A percentile compares a stretch with the other conserved stretches of the same genome.
Evolutionary conservation across 2,329 filamentous ascomycete species (phyloP).

Genomic region (Aschersonia sp.): DNA sequence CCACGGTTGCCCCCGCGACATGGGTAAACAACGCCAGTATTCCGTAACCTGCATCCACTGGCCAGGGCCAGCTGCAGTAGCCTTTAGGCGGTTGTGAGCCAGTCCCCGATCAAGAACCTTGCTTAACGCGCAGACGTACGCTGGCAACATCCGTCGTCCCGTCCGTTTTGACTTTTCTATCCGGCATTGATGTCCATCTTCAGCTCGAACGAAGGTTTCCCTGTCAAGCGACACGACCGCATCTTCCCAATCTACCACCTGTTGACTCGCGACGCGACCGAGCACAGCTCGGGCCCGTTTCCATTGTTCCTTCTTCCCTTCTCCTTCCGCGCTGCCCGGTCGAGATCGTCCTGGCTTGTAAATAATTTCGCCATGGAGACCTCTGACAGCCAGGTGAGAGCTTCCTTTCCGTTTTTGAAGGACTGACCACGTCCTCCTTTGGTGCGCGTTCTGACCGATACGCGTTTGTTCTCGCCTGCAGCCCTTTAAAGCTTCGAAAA

Average conservation of each 20-base stretch:
- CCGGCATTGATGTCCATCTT: background rate
- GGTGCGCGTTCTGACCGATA: background rate
- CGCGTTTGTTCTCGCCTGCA: conserved; percentile 8
- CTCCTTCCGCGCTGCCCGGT: background rate
- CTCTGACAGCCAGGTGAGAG: conserved; percentile 16
- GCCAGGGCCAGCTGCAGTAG: background rate
- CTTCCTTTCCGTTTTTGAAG: background rate
- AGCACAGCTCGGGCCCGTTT: conserved; percentile 11
- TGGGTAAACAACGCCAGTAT: conserved; percentile 4
- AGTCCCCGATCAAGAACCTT: background rate
- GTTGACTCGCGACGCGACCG: conserved; percentile 10
- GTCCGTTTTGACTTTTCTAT: background rate
- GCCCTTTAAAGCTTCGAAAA: conserved; percentile 15
- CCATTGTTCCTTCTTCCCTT: background rate
- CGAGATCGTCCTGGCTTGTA: conserved; percentile 7
- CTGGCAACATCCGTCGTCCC: background rate
- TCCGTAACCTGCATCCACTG: background rate
- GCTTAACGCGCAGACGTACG: background rate
- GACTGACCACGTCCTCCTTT: background rate
- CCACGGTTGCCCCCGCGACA: conserved; percentile 4
- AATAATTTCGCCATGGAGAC: conserved; percentile 16
- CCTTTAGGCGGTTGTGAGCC: background rate
- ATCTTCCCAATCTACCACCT: conserved; percentile 4
- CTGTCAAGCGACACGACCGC: conserved; percentile 11
- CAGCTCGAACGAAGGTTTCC: background rate